These are phyloP conservation scores for Fomitiporia mediterranea DNA, from an alignment of 1,284 basidiomycete species.

Conservation along the genomic window DNA sequence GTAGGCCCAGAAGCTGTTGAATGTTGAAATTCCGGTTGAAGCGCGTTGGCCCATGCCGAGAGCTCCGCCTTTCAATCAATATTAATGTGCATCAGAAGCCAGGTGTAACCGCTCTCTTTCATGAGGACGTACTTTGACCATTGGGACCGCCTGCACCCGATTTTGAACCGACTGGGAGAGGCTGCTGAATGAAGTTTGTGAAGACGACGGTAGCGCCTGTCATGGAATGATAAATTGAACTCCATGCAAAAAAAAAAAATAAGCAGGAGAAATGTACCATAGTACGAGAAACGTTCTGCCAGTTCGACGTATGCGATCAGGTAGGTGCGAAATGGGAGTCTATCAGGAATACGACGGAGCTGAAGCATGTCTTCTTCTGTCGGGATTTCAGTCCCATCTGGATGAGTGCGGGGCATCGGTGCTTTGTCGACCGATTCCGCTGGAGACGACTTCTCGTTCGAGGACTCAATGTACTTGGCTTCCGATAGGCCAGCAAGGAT, in stretches of 20 bases:
- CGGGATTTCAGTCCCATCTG: slow-evolving; percentile 46
- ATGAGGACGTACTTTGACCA: slow-evolving; percentile 34
- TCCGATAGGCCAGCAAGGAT: slow-evolving; percentile 30
- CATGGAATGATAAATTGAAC: not conserved
- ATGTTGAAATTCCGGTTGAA: slow-evolving; percentile 65
- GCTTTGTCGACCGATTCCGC: not conserved
- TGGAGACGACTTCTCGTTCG: not conserved
- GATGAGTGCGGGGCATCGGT: not conserved
- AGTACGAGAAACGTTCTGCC: slow-evolving; percentile 73
- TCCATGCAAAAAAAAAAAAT: not conserved
- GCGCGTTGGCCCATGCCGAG: slow-evolving; percentile 61
- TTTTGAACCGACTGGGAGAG: slow-evolving; percentile 57
- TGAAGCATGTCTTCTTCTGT: slow-evolving; percentile 62
- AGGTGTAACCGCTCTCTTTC: not conserved
- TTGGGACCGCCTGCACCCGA: slow-evolving; percentile 58
- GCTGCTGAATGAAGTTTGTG: slow-evolving; percentile 70
- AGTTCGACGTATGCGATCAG: slow-evolving; percentile 67
- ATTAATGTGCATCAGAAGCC: not conserved
- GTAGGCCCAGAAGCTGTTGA: slow-evolving; percentile 62
- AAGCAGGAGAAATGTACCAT: slow-evolving; percentile 37
- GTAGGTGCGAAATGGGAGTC: slow-evolving; percentile 62
- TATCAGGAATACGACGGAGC: slow-evolving; percentile 59
- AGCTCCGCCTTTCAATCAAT: slow-evolving; percentile 43
- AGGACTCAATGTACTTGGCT: slow-evolving; percentile 14
- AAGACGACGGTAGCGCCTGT: slow-evolving; percentile 40